These are phyloP conservation scores for Botrytis sinoallii DNA, from an alignment of 2,329 filamentous ascomycete species.

Conservation along the genomic window DNA sequence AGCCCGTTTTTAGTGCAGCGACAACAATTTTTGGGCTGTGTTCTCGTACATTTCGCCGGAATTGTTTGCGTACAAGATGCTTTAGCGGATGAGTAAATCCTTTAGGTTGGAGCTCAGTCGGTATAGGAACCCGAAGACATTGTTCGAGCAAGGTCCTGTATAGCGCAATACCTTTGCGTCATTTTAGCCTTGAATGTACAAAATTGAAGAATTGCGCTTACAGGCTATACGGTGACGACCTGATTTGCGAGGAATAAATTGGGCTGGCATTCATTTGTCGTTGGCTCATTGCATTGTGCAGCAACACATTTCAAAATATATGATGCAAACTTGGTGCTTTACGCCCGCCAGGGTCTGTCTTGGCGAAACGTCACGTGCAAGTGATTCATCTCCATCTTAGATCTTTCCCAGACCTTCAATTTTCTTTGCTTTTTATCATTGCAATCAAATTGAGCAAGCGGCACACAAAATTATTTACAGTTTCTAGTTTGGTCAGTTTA, in stretches of 20 bases:
- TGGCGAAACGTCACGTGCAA: background rate
- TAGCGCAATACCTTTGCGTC: constrained; percentile 59
- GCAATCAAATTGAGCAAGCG: background rate
- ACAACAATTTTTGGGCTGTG: constrained; percentile 59
- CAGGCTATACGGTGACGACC: constrained; percentile 52
- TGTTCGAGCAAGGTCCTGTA: constrained; percentile 67
- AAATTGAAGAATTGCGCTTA: constrained; percentile 31
- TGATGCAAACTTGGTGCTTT: background rate
- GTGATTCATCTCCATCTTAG: background rate
- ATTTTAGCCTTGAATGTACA: background rate
- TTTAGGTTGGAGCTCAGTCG: constrained; percentile 43
- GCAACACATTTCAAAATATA: background rate
- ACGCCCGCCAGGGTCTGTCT: background rate
- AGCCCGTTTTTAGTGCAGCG: constrained; percentile 63
- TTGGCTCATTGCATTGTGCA: constrained; percentile 13
- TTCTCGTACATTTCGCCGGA: constrained; percentile 57
- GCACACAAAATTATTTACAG: background rate
- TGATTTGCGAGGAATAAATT: constrained; percentile 45
- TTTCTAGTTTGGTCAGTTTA: background rate
- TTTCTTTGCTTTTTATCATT: background rate
- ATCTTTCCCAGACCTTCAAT: background rate
- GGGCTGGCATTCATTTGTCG: constrained; percentile 44
- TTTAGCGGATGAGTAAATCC: constrained; percentile 46
- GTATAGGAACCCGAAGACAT: constrained; percentile 52
- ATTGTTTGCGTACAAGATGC: constrained; percentile 59